Evolutionary conservation across 495 filamentous ascomycete species (phyloP).

Genomic region (Aspergillus egyptiacus): DNA sequence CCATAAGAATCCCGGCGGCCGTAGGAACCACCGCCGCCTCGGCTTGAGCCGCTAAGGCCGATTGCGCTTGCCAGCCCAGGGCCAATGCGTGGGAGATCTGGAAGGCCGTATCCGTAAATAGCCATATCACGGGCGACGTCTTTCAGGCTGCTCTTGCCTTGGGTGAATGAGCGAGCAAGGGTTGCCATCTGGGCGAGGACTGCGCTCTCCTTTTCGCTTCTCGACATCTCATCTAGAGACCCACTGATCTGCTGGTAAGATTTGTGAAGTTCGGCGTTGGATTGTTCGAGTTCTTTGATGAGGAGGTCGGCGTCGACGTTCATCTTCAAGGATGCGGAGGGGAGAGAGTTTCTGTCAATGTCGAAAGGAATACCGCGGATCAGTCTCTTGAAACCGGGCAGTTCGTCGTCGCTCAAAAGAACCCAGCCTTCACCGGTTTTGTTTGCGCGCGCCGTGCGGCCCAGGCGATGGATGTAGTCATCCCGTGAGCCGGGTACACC

Average conservation of each 20-base stretch:
- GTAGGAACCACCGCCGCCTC: not conserved
- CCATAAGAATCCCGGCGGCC: not conserved
- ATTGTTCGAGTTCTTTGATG: constrained; percentile 18
- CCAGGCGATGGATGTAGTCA: constrained; percentile 69
- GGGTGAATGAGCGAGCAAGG: not conserved
- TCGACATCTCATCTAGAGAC: constrained; percentile 30
- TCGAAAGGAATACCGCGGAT: constrained; percentile 62
- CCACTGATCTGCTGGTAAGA: constrained; percentile 31
- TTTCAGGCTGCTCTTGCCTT: too few species aligned
- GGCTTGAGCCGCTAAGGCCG: not conserved
- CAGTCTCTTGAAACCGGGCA: constrained; percentile 36
- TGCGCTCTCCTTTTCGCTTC: constrained; percentile 39
- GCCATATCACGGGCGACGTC: too few species aligned
- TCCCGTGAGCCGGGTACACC: constrained; percentile 56
- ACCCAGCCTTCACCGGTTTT: constrained; percentile 79
- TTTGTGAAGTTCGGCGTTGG: constrained; percentile 16
- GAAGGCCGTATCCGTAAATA: constrained; percentile 59
- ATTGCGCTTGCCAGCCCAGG: not conserved
- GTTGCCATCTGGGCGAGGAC: constrained; percentile 46
- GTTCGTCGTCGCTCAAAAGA: constrained; percentile 57
- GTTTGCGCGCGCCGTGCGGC: constrained; percentile 67
- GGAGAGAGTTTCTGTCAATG: constrained; percentile 48
- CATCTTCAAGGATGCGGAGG: constrained; percentile 21
- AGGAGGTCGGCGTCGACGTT: constrained; percentile 47
- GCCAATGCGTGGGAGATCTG: constrained; percentile 40